phyloP scores from a whole-genome alignment of 2,329 filamentous ascomycete genomes.

The Cladosporium colombiae region DNA sequence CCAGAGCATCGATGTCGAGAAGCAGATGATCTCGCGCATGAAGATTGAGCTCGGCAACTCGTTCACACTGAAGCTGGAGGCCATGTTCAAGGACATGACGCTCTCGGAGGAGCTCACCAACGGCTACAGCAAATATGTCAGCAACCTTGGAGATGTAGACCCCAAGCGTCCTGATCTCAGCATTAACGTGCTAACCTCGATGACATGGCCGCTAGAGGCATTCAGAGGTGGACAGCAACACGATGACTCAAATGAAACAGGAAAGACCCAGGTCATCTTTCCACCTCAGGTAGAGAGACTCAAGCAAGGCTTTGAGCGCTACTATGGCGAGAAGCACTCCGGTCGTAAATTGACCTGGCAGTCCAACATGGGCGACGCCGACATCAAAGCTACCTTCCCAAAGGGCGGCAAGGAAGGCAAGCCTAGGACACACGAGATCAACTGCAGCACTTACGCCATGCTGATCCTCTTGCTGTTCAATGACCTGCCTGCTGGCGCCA shows the following conservation, averaged over 20 bases:
- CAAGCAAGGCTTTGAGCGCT: constrained; percentile 83
- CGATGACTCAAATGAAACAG: constrained; percentile 29
- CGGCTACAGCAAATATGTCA: constrained; percentile 72
- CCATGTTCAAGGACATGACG: constrained; percentile 97
- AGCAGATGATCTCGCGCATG: constrained; percentile 94
- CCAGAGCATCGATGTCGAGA: constrained; percentile 87
- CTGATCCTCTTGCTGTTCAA: constrained; percentile 89
- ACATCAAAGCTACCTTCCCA: constrained; percentile 78
- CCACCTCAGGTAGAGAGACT: constrained; percentile 72
- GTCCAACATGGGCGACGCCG: constrained; percentile 74
- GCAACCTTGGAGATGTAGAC: constrained; percentile 56
- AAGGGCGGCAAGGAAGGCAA: constrained; percentile 70
- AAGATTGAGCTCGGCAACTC: constrained; percentile 94
- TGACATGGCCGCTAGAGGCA: constrained; percentile 91
- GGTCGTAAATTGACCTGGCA: constrained; percentile 88
- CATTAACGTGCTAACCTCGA: constrained; percentile 85
- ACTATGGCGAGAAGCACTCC: constrained; percentile 83
- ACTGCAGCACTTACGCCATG: constrained; percentile 91
- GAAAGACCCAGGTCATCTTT: constrained; percentile 64
- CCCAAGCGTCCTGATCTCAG: constrained; percentile 72
- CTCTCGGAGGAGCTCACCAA: constrained; percentile 80
- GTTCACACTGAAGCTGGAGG: constrained; percentile 89
- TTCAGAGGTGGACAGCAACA: constrained; percentile 64
- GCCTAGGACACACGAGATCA: constrained; percentile 81
- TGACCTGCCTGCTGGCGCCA: constrained; percentile 57